Evolutionary conservation across 192 early-diverging fungal genomes (phyloP), one percentile per base, ranked within the genome.

Genomic region (Linnemannia zychae): DNA sequence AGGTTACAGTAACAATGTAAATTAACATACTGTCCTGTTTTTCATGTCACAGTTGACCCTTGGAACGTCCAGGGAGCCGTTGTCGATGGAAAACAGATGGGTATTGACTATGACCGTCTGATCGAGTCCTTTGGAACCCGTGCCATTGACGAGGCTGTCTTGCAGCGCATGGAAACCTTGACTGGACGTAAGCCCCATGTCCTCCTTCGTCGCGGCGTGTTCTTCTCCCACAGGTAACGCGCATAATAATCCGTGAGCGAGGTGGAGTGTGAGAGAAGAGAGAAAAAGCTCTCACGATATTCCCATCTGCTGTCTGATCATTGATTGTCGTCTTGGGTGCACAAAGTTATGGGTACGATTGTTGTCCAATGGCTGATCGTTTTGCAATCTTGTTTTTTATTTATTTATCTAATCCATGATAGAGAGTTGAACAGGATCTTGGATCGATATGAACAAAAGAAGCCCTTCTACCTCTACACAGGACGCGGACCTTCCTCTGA

Each of bases 391-490:
- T 49, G 31, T 63, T 24, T 74, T 73, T 65, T 68, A n/a, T n/a
- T n/a, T n/a, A n/a, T n/a, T n/a, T n/a, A n/a, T 49, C 34, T 36
- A 5, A 52, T 60, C 63, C 49, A 67, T 67, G 72, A 17, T 71
- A 93, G 95, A 89, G 98, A 99, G 72, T 89, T 99, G 70, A 91
- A 75, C 31, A 80, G 83, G 65, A 96, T 99, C 75, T 91, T 99
- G 52, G 96, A 98, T 89, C 91, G 95, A 60, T 95, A 94, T 90
- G 98, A 99, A 87, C 92, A 97, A 87, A 96, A 96, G 88, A 97
- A 99, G 89, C 98, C 98, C 20, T 99, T 99, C 87, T 99, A 92
- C 83, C 88, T 99, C 71, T 99, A 99, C 91, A 99, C 98, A 52
- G 98, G 98, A 18, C 97, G 98, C 80, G 98, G 98, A 36, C 98